Evolutionary conservation across 805 yeast species (phyloP).

Genomic region (Teunomyces gatunensis): DNA sequence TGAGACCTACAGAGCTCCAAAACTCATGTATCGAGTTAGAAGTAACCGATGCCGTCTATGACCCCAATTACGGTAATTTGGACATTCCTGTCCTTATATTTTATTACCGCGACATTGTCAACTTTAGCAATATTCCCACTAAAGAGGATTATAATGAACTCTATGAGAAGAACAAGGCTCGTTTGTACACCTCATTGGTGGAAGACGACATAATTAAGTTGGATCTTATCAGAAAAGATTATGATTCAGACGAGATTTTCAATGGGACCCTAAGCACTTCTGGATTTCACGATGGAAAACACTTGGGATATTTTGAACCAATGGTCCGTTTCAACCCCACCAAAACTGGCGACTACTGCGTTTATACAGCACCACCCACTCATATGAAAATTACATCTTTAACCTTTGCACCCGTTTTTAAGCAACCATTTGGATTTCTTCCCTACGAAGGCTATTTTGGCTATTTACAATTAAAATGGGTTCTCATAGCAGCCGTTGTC

Average conservation of each 20-base stretch:
- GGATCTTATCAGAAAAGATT: slow-evolving; percentile 1
- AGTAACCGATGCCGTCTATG: slow-evolving; percentile 7
- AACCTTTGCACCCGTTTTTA: slow-evolving; percentile 14
- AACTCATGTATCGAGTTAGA: slow-evolving; percentile 11
- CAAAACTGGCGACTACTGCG: slow-evolving; percentile 29
- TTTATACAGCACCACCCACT: slow-evolving; percentile 24
- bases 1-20: neutral
- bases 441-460: slow-evolving; percentile 13
- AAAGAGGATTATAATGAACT: slow-evolving; percentile 11
- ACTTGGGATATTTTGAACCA: neutral
- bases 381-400: slow-evolving; percentile 9
- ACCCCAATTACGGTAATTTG: slow-evolving; percentile 5
- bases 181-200: neutral
- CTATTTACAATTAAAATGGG: slow-evolving; percentile 15
- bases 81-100: slow-evolving; percentile 24
- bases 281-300: neutral
- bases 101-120: slow-evolving; percentile 19
- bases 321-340: slow-evolving; percentile 10
- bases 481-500: slow-evolving; percentile 13
- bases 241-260: neutral
- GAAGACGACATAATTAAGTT: slow-evolving; percentile 14
- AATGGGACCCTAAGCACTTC: neutral
- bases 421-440: slow-evolving; percentile 27
- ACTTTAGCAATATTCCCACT: slow-evolving; percentile 18
- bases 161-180: slow-evolving; percentile 1